phyloP scores from a whole-genome alignment of 2,329 filamentous ascomycete genomes.

The Cladosporium austrohemisphaericum region DNA sequence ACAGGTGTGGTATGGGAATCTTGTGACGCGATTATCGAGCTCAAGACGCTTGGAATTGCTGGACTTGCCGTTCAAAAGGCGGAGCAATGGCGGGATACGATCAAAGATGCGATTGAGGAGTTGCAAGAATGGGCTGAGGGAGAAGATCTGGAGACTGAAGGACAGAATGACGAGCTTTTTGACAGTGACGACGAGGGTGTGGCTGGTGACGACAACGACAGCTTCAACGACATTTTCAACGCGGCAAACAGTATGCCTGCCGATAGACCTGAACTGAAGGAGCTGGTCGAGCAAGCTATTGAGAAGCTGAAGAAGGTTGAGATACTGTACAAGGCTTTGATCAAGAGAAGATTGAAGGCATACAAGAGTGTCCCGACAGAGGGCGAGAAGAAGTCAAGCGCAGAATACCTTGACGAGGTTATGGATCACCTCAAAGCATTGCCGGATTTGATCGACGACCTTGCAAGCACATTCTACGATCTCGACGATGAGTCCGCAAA shows the following conservation, averaged over 20 bases:
- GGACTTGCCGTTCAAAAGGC: slow-evolving; percentile 69
- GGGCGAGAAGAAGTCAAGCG: slow-evolving; percentile 16
- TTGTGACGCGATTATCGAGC: slow-evolving; percentile 67
- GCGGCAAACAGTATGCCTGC: slow-evolving; percentile 59
- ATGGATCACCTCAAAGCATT: slow-evolving; percentile 56
- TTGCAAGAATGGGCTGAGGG: slow-evolving; percentile 79
- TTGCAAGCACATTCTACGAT: slow-evolving; percentile 70
- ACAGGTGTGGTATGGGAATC: slow-evolving; percentile 80
- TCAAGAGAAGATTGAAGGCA: slow-evolving; percentile 63
- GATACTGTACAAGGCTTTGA: slow-evolving; percentile 65
- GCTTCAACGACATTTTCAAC: slow-evolving; percentile 66
- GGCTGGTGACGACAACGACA: slow-evolving; percentile 45
- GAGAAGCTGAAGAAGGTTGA: slow-evolving; percentile 64
- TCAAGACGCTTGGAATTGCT: slow-evolving; percentile 64
- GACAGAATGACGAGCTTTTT: slow-evolving; percentile 32
- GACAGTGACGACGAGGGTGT: slow-evolving; percentile 39
- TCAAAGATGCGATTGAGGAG: slow-evolving; percentile 81
- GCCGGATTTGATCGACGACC: slow-evolving; percentile 65
- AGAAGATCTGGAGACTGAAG: slow-evolving; percentile 47
- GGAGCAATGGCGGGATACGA: slow-evolving; percentile 67
- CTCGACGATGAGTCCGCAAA: slow-evolving; percentile 59
- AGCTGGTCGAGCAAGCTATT: slow-evolving; percentile 61
- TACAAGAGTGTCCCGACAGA: slow-evolving; percentile 20
- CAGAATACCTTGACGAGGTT: slow-evolving; percentile 50
- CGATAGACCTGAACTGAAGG: slow-evolving; percentile 62